Evolutionary conservation across 2,329 filamentous ascomycete species (phyloP), one percentile per base, ranked within the genome.

Genomic region (Pseudocercospora macadamiae): DNA sequence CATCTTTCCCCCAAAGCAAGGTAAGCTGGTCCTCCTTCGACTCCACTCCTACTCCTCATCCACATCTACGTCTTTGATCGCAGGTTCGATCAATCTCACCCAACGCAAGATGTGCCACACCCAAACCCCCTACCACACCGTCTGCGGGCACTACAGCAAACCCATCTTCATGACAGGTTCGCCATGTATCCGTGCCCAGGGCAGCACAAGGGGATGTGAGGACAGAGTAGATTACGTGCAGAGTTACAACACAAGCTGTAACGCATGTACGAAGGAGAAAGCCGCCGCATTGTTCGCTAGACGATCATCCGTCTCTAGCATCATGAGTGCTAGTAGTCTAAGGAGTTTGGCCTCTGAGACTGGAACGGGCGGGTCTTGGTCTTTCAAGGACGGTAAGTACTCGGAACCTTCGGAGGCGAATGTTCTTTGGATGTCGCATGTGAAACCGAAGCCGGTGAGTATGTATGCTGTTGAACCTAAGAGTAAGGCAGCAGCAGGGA

Each of bases 121-220:
- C 47, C 2, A 32, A 30, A 49, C 47, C 26, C 47, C 47, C 26
- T 49, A 32, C 47, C 25, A 49, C 47, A 49, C 47, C 26, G 47
- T 49, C 47, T 49, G 47, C 47, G 28, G 47, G 18, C 47, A 49
- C 47, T 49, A 49, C 47, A 26, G 47, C 47, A 49, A 49, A n/a
- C 26, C 47, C 26, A 21, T 8, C 4, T 49, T 49, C 26, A n/a
- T 7, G 8, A 4, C 8, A 19, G 47, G 47, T 5, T 16, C 12
- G 25, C 47, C 23, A 3, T 49, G 47, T 14, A 32, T 34, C 47
- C 25, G 28, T 30, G 47, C 47, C 26, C 47, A 49, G 47, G 32
- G 25, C 18, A 30, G 10, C 28, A 49, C 30, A 28, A 30, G 16
- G 3, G 47, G 47, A 9, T 49, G 47, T 26, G 47, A 49, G 16